Evolutionary conservation across 371 early-diverging fungal genomes (phyloP).

Genomic region (Dichotomocladium elegans): DNA sequence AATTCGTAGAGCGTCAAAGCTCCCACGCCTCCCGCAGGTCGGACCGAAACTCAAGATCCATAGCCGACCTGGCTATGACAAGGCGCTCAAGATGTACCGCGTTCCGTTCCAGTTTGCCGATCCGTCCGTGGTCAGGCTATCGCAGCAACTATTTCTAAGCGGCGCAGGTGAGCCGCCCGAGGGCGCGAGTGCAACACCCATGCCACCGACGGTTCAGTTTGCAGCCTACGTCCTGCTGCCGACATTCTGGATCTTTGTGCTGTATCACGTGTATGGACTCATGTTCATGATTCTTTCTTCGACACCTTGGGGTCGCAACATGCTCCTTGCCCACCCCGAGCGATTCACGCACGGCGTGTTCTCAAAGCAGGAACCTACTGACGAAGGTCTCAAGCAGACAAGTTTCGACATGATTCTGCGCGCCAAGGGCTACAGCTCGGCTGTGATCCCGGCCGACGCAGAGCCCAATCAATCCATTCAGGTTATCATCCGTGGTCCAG

Average conservation of each 20-base stretch:
- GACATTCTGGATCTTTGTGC: constrained; percentile 38
- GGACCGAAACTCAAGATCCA: constrained; percentile 43
- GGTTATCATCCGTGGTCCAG: constrained; percentile 56
- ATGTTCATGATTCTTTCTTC: constrained; percentile 50
- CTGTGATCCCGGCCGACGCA: constrained; percentile 7
- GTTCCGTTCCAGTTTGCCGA: constrained; percentile 62
- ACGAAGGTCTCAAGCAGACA: constrained; percentile 50
- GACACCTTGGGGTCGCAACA: constrained; percentile 51
- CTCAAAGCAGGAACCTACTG: constrained; percentile 55
- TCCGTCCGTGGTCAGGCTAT: constrained; percentile 54
- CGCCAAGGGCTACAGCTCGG: constrained; percentile 46
- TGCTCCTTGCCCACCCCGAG: constrained; percentile 58
- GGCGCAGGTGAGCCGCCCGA: constrained; percentile 27
- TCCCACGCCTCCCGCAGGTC: constrained; percentile 36
- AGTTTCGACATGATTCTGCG: constrained; percentile 53
- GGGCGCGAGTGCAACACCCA: constrained; percentile 9
- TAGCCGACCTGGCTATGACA: constrained; percentile 35
- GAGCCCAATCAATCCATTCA: constrained; percentile 39
- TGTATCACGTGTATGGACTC: constrained; percentile 28
- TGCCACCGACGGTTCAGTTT: constrained; percentile 57
- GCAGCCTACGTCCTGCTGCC: constrained; percentile 56
- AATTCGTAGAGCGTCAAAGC: constrained; percentile 48
- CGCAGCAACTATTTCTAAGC: constrained; percentile 46
- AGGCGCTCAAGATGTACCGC: constrained; percentile 48
- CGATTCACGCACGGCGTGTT: constrained; percentile 51